Conservation (phyloP, 257 asterid genomes). For the Nicotiana tomentosiformis region DNA sequence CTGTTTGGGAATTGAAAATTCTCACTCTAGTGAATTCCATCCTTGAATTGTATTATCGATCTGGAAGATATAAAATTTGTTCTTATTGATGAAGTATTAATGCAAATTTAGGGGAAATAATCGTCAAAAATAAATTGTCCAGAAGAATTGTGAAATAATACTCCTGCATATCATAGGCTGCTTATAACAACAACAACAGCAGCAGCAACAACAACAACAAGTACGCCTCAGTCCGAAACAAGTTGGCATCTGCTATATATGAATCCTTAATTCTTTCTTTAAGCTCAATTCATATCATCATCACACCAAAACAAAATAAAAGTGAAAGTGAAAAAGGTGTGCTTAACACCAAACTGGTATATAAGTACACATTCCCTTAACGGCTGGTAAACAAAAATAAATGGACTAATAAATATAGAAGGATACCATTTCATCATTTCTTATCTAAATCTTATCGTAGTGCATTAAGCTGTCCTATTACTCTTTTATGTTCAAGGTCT, state of each 20-base stretch:
- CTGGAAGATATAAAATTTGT: background rate
- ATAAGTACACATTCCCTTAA: background rate
- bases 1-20: background rate
- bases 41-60: background rate
- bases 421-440: background rate
- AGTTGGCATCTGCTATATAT: no score
- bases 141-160: background rate
- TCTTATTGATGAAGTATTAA: background rate
- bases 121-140: no score
- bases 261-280: no score
- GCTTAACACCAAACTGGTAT: background rate
- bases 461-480: background rate
- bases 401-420: background rate
- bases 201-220: no score
- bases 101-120: background rate
- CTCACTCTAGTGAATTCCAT: background rate
- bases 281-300: no score
- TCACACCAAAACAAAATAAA: no score
- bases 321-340: background rate
- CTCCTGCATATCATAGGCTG: background rate
- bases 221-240: no score
- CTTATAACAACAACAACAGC: background rate
- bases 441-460: background rate
- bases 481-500: background rate
- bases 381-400: background rate